Conservation (phyloP, 441 rosid genomes). For the Adansonia grandidieri region DNA sequence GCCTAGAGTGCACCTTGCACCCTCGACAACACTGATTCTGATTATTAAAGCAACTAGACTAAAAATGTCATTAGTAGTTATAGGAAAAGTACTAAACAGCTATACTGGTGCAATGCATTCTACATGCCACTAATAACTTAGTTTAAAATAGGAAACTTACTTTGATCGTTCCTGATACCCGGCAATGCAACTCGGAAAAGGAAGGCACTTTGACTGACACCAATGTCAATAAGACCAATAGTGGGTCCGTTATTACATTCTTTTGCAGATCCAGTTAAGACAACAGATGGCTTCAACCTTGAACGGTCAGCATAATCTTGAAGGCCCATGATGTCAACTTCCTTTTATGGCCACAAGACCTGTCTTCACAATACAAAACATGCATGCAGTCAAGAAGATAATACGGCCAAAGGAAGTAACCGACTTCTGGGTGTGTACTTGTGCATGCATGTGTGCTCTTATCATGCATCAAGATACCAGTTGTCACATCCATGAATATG, state of each 20-base stretch:
- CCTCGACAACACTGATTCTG: too few species aligned
- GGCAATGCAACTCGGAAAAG: constrained; percentile 76
- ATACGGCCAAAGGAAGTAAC: neutral
- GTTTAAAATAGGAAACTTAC: constrained; percentile 44
- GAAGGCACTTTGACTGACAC: constrained; percentile 65
- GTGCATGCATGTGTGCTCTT: neutral
- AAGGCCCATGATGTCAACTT: constrained; percentile 36
- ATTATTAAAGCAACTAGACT: neutral
- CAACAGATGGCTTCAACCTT: constrained; percentile 46
- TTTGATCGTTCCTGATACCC: constrained; percentile 52
- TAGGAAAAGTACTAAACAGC: neutral
- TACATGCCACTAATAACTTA: neutral
- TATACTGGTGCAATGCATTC: neutral
- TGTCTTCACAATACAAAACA: constrained; percentile 3
- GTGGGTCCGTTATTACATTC: constrained; percentile 53
- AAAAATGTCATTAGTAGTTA: neutral
- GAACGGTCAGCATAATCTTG: constrained; percentile 32
- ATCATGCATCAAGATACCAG: constrained; percentile 11
- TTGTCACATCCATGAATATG: neutral
- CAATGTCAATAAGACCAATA: constrained; percentile 69
- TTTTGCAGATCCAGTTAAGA: constrained; percentile 58
- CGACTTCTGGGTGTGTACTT: neutral
- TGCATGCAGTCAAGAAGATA: neutral
- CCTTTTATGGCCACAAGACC: constrained; percentile 13
- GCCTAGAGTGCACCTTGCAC: neutral